Conservation (phyloP, 495 filamentous ascomycete species). For the Penicillium mononematosum region DNA sequence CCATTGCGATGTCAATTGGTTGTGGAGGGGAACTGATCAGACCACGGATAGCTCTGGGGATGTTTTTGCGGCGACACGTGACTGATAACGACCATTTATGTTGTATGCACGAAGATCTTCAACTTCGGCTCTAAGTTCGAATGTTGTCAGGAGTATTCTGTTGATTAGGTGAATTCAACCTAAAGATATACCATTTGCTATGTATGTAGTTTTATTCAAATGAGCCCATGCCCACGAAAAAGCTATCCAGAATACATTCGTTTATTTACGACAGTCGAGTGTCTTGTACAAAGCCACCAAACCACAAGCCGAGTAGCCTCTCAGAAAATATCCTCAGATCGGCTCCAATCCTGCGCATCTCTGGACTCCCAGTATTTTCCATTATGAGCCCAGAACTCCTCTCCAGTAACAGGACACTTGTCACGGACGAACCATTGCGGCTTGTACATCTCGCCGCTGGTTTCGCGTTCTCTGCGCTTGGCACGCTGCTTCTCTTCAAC, state of each 20-base stretch:
- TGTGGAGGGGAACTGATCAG: slow-evolving; percentile 10
- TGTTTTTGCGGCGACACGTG: slow-evolving; percentile 16
- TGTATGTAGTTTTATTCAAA: not conserved
- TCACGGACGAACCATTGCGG: slow-evolving; percentile 83
- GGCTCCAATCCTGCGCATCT: slow-evolving; percentile 51
- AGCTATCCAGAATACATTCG: slow-evolving; percentile 12
- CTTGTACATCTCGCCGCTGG: slow-evolving; percentile 71
- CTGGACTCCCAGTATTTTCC: slow-evolving; percentile 78
- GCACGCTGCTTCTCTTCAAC: slow-evolving; percentile 92
- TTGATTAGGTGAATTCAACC: too few relatives aligned
- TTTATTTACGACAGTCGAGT: slow-evolving; percentile 20
- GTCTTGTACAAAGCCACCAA: slow-evolving; percentile 19
- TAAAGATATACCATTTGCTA: not conserved
- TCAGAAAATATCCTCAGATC: slow-evolving; percentile 64
- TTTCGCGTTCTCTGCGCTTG: slow-evolving; percentile 69
- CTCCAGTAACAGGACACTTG: slow-evolving; percentile 74
- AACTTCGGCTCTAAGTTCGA: not conserved
- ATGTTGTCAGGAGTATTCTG: not conserved
- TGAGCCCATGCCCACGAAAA: not conserved
- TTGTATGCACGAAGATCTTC: not conserved
- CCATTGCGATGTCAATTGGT: slow-evolving; percentile 33
- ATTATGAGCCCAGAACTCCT: slow-evolving; percentile 86
- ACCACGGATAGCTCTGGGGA: slow-evolving; percentile 11
- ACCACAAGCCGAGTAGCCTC: not conserved
- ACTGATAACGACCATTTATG: slow-evolving; percentile 1